Conservation (phyloP, 495 filamentous ascomycete genomes). For the Pyrenopolyporus hunteri region DNA sequence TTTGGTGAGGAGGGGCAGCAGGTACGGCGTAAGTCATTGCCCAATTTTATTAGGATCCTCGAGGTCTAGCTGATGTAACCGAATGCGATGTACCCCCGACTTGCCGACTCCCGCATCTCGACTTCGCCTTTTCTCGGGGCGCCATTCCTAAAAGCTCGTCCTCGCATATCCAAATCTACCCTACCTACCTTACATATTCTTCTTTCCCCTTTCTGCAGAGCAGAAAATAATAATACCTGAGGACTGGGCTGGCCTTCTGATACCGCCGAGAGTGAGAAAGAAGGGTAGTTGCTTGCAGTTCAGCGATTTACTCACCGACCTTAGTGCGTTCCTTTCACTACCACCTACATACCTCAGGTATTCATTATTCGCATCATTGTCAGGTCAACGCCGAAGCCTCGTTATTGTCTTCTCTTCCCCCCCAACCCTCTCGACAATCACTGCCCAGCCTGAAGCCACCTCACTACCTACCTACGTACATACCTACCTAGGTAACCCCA, state of each 20-base stretch:
- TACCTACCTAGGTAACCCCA: too few relatives aligned
- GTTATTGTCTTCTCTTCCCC: conserved; percentile 16
- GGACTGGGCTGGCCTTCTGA: background rate
- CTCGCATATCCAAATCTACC: background rate
- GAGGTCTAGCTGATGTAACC: conserved; percentile 1
- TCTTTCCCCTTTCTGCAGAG: conserved; percentile 31
- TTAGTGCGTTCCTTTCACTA: conserved; percentile 30
- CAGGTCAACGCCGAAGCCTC: conserved; percentile 17
- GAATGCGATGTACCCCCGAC: conserved; percentile 4
- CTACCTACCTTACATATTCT: conserved; percentile 3
- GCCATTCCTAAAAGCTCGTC: conserved; percentile 11
- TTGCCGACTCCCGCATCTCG: conserved; percentile 11
- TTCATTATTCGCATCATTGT: conserved; percentile 13
- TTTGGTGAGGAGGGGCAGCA: conserved; percentile 12
- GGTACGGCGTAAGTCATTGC: background rate
- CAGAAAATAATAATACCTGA: conserved; percentile 25
- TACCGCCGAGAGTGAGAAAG: background rate
- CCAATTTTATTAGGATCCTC: conserved; percentile 31
- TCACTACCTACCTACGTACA: too few relatives aligned
- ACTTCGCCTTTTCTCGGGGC: conserved; percentile 19
- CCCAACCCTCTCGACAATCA: conserved; percentile 1
- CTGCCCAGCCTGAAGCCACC: conserved; percentile 1
- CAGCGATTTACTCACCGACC: conserved; percentile 5
- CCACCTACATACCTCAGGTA: background rate
- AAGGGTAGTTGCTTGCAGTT: conserved; percentile 11